Percentiles rank a stretch among this genome's conserved stretches.
phyloP scores from a whole-genome alignment of 805 yeast genomes.

The Blastobotrys robertii region DNA sequence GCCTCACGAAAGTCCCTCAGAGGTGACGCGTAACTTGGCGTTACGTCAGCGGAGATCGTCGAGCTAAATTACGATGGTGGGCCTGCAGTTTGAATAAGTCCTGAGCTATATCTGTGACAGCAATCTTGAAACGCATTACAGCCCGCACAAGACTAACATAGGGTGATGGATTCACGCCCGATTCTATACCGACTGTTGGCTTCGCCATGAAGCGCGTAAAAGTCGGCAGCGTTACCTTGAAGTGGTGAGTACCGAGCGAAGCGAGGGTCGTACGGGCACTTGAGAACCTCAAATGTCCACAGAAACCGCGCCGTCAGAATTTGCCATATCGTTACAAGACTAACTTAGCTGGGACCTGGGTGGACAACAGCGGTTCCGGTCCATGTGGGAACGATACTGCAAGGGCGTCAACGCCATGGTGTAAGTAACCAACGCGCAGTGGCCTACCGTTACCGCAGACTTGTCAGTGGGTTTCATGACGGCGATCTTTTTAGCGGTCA shows the following conservation, averaged over 20 bases:
- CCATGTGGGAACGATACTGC: constrained; percentile 33
- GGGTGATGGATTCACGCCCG: constrained; percentile 27
- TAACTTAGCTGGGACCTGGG: constrained; percentile 30
- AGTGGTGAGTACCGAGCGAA: constrained; percentile 21
- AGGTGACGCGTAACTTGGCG: too few relatives aligned
- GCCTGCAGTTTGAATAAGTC: too few relatives aligned
- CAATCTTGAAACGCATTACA: background rate
- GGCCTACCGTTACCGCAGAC: background rate
- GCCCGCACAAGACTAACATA: constrained; percentile 3
- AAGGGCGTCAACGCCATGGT: constrained; percentile 29
- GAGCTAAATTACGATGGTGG: too few relatives aligned
- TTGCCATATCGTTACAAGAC: too few relatives aligned
- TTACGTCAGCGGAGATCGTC: too few relatives aligned
- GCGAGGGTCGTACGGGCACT: too few relatives aligned
- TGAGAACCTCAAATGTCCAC: too few relatives aligned
- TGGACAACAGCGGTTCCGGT: constrained; percentile 30
- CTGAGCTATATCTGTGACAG: background rate
- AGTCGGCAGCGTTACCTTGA: constrained; percentile 28
- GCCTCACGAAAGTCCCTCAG: too few relatives aligned
- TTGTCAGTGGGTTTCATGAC: too few relatives aligned
- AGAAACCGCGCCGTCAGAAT: too few relatives aligned
- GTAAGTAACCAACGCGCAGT: constrained; percentile 9
- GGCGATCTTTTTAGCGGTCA: too few relatives aligned
- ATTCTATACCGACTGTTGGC: constrained; percentile 32
- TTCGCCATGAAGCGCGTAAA: constrained; percentile 29